Conservation (phyloP, 1,139 yeast genomes). For the Debaryomyces singareniensis region DNA sequence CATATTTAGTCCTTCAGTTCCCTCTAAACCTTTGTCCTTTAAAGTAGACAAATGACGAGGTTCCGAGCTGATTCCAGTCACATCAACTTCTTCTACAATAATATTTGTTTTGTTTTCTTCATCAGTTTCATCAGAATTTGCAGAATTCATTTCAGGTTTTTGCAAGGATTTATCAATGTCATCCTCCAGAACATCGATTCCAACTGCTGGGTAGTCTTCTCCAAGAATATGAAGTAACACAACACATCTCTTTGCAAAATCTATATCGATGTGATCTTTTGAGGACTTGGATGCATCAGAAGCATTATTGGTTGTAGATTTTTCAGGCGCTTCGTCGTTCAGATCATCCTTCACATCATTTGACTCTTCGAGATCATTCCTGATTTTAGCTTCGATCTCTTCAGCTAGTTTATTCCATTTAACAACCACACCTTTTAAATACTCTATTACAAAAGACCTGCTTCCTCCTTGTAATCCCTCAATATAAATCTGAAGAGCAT, state of each 20-base stretch:
- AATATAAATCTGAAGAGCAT: slow-evolving; percentile 51
- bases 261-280: slow-evolving; percentile 18
- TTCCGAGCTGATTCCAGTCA: not conserved
- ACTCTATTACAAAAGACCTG: slow-evolving; percentile 49
- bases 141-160: not conserved
- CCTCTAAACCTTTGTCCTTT: not conserved
- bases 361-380: slow-evolving; percentile 26
- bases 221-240: slow-evolving; percentile 4
- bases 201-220: slow-evolving; percentile 28
- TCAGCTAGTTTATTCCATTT: slow-evolving; percentile 54
- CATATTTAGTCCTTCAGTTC: slow-evolving; percentile 6
- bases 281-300: slow-evolving; percentile 6
- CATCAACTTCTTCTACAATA: slow-evolving; percentile 2
- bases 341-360: slow-evolving; percentile 7
- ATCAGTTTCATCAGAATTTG: not conserved
- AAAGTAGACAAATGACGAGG: not conserved
- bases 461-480: slow-evolving; percentile 73
- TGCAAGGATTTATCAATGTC: slow-evolving; percentile 1
- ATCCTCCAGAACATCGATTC: slow-evolving; percentile 17
- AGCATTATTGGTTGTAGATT: slow-evolving; percentile 9
- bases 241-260: slow-evolving; percentile 41
- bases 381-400: slow-evolving; percentile 32
- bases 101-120: slow-evolving; percentile 1
- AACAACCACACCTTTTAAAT: slow-evolving; percentile 40
- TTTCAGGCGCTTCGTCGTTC: slow-evolving; percentile 11